Percentiles rank a stretch among this genome's conserved stretches.
Conservation (phyloP, 2,329 filamentous ascomycete genomes). For the Triangularia setosa region DNA sequence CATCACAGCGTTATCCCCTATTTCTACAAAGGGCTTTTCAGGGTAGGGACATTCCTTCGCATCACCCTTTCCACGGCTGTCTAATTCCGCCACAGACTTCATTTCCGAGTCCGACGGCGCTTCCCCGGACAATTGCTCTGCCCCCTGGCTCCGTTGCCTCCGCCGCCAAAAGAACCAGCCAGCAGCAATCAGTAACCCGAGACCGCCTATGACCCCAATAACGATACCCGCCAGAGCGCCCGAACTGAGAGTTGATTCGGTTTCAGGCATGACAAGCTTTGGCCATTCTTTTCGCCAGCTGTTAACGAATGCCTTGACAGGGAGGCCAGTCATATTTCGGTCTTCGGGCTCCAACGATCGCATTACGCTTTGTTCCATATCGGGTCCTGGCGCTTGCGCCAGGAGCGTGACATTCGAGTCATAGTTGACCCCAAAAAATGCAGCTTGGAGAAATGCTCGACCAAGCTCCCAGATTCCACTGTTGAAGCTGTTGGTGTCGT, state of each 20-base stretch:
- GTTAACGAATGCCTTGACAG: background rate
- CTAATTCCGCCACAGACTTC: background rate
- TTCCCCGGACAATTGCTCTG: background rate
- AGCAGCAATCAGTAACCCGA: background rate
- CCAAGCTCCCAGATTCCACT: constrained; percentile 17
- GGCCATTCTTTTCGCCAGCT: background rate
- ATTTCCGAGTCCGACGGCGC: background rate
- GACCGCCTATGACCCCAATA: background rate
- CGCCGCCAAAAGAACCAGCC: background rate
- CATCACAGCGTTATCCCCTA: background rate
- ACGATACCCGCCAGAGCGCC: background rate
- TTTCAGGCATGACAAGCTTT: background rate
- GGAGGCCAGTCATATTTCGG: background rate
- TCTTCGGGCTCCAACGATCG: background rate
- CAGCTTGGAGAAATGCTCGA: constrained; percentile 23
- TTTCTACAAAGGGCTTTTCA: background rate
- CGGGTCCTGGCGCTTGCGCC: constrained; percentile 23
- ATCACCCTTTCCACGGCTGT: background rate
- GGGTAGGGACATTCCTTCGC: background rate
- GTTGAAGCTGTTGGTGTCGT: background rate
- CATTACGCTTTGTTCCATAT: constrained; percentile 6
- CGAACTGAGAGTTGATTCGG: background rate
- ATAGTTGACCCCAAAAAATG: constrained; percentile 20
- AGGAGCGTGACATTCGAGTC: constrained; percentile 19
- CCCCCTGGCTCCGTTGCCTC: background rate